Evolutionary conservation across 2,329 filamentous ascomycete genomes (phyloP), one percentile per base, ranked within the genome.

Genomic region (Fusarium graminum): DNA sequence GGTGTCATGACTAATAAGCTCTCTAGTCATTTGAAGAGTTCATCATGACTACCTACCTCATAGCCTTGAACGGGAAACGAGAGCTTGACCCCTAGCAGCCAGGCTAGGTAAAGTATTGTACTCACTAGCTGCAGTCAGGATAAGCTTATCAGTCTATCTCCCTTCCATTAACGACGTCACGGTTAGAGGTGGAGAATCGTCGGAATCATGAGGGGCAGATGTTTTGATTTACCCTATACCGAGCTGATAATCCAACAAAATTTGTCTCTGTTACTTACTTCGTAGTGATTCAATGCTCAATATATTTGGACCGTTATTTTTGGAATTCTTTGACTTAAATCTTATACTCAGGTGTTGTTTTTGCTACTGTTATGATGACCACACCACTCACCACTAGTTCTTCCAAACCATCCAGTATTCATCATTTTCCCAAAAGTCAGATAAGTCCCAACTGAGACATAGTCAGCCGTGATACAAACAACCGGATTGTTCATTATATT

Each of bases 111-210:
- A 4, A 22, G 22, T 60, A 47, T 22, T 38, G 36, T 32, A 6
- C n/a, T 53, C 30, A 43, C 50, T 63, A 63, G 36, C 59, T 58
- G 59, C 38, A 46, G 44, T 19, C 22, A 39, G 39, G 41, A 68
- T 70, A 71, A 71, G 49, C 29, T 52, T 36, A 52, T 40, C 49
- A 39, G 11, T 41, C 60, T 60, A 41, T 49, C 49, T 41, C 22
- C 22, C 22, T 22, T 6, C 22, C 22, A 22, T 22, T 22, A 6
- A 22, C 50, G 52, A 71, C 68, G 68, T 68, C 65, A 68, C 44
- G 30, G 55, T 44, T 67, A 68, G 47, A 62, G 47, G 65, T 68
- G 65, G 65, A 65, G 65, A 65, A 68, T 68, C 65, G 52, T 42
- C 60, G 41, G 49, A 46, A 66, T 65, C 44, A 51, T 52, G 65